Base-by-base conservation (phyloP, 2,329 filamentous ascomycete species). In the Aspergillus pseudoterreus region DNA sequence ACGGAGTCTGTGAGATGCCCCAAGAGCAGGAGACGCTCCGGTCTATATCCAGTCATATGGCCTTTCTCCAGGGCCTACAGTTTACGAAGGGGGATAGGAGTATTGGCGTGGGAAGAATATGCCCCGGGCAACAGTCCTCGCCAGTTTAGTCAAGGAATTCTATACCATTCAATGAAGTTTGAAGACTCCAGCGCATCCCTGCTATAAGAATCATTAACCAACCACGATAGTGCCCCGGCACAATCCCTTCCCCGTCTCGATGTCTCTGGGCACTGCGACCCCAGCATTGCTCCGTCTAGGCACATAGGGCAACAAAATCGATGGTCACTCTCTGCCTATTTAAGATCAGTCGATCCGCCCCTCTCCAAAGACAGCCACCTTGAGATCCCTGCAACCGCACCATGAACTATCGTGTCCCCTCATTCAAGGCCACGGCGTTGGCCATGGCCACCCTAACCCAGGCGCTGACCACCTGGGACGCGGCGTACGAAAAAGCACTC, bases 401-500 rank as follows among this genome's bases (percentile, higher is more conserved):
- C 15, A 42, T 42, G 39, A n/a, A 12, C 9, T 42, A 17, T 4
- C 11, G 11, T 8, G 11, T 14, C 11, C 15, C 39, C 4, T 42
- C 39, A 22, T 6, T 17, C 8, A 42, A n/a, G 15, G 39, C 39
- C 14, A 21, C 39, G 15, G 39, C 17, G 17, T 17, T 42, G 15
- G 15, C 39, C 15, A 17, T 17, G 15, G 39, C 39, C 6, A 11
- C 39, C n/a, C 19, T 42, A 15, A 9, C 45, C 10, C 52, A 52
- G 21, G 47, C 15, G 6, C 33, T 35, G 5, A 36, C 42, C 4
- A 50, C 50, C 14, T 56, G 54, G 54, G 52, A 56, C 17, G 43
- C 43, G 21, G 54, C 54, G 5, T 56, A 56, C 21, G 3, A 39
- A n/a, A 46, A 46, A 27, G 61, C 61, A 1, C 24, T 52, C 21